Evolutionary conservation across 352 stramenopile genomes (phyloP).

Genomic region (Aphanomyces euteiches): DNA sequence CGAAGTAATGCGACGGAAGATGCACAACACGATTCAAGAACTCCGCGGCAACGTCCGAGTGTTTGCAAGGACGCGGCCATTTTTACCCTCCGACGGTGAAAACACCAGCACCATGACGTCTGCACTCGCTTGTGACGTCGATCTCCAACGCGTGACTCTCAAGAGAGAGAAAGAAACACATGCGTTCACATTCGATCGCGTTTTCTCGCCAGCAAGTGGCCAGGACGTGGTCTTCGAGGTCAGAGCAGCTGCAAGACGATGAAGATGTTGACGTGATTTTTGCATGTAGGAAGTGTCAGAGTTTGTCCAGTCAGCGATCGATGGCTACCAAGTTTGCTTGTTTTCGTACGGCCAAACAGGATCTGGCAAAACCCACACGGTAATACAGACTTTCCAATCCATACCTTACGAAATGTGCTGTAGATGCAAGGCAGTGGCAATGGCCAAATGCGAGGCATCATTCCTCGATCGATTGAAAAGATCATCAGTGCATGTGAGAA

Average conservation of each 20-base stretch:
- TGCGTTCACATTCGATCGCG: slow-evolving; percentile 95
- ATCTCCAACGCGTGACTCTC: slow-evolving; percentile 65
- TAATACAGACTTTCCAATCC: slow-evolving; percentile 31
- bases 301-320: slow-evolving; percentile 96
- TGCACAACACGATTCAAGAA: slow-evolving; percentile 99
- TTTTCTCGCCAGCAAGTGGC: slow-evolving; percentile 89
- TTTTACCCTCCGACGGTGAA: slow-evolving; percentile 71
- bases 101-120: slow-evolving; percentile 34
- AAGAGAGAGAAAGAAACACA: slow-evolving; percentile 54
- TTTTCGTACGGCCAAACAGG: slow-evolving; percentile 95
- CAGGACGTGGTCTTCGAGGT: slow-evolving; percentile 94
- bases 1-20: slow-evolving; percentile 83
- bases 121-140: slow-evolving; percentile 63
- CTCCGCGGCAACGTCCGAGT: slow-evolving; percentile 98
- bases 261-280: neutral
- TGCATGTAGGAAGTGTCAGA: slow-evolving; percentile 84
- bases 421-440: slow-evolving; percentile 97
- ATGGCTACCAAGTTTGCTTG: slow-evolving; percentile 96
- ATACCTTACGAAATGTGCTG: slow-evolving; percentile 6
- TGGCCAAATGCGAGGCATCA: slow-evolving; percentile 95
- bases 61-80: slow-evolving; percentile 91
- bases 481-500: slow-evolving; percentile 74
- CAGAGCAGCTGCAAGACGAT: neutral
- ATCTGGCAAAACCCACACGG: slow-evolving; percentile 92
- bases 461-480: slow-evolving; percentile 96